Evolutionary conservation across 2,329 filamentous ascomycete species (phyloP).

Genomic region (Metarhizium guizhouense): DNA sequence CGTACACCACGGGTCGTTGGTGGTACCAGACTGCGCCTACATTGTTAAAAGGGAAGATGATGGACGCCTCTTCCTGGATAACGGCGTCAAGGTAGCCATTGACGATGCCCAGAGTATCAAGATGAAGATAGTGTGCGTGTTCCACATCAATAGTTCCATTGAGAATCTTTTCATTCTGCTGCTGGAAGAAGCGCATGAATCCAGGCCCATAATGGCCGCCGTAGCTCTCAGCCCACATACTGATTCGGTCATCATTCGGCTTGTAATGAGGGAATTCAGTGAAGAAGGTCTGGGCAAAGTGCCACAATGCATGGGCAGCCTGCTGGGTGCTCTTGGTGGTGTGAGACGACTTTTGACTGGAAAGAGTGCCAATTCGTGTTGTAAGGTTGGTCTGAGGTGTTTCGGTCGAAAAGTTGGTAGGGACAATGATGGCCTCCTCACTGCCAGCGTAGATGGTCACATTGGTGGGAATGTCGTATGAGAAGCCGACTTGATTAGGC

Average conservation of each 20-base stretch:
- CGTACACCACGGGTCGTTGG: not conserved
- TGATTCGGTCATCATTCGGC: slow-evolving; percentile 44
- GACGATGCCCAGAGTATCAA: slow-evolving; percentile 58
- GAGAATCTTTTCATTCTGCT: slow-evolving; percentile 48
- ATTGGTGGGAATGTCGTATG: slow-evolving; percentile 57
- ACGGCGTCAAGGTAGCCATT: slow-evolving; percentile 61
- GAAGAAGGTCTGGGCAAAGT: slow-evolving; percentile 56
- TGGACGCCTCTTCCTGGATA: slow-evolving; percentile 48
- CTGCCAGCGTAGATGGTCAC: slow-evolving; percentile 44
- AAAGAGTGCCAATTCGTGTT: slow-evolving; percentile 22
- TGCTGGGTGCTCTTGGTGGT: slow-evolving; percentile 42
- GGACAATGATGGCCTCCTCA: slow-evolving; percentile 37
- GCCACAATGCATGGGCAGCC: slow-evolving; percentile 51
- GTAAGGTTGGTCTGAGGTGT: slow-evolving; percentile 29
- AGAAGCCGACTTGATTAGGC: slow-evolving; percentile 61
- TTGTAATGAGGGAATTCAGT: slow-evolving; percentile 49
- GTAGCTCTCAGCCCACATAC: slow-evolving; percentile 61
- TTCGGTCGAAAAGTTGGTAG: slow-evolving; percentile 26
- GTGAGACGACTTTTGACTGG: slow-evolving; percentile 19
- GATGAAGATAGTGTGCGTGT: slow-evolving; percentile 37
- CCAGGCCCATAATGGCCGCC: slow-evolving; percentile 61
- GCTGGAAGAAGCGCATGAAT: slow-evolving; percentile 48
- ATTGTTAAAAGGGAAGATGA: slow-evolving; percentile 51
- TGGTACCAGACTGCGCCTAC: slow-evolving; percentile 22
- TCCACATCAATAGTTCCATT: slow-evolving; percentile 24